Evolutionary conservation across 352 stramenopile genomes (phyloP).

Genomic region (Phytophthora vignae): DNA sequence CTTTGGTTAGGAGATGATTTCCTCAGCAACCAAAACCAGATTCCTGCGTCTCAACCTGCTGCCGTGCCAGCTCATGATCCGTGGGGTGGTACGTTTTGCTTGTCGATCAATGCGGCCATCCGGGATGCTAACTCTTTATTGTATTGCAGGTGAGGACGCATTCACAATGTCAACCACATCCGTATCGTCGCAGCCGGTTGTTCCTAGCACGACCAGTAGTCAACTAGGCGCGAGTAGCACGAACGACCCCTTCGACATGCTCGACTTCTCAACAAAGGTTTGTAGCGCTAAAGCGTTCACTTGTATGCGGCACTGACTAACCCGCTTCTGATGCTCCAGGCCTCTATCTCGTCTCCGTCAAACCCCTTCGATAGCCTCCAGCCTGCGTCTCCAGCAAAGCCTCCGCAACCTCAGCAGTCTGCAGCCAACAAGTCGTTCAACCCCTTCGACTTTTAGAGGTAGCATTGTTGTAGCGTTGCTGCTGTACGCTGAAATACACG

Average conservation of each 20-base stretch:
- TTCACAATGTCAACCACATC: slow-evolving; percentile 14
- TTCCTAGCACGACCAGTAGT: slow-evolving; percentile 23
- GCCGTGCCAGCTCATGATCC: slow-evolving; percentile 9
- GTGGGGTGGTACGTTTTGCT: slow-evolving; percentile 27
- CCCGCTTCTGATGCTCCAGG: slow-evolving; percentile 9
- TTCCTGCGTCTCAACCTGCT: not conserved
- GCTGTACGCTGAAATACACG: slow-evolving; percentile 13
- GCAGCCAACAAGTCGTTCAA: slow-evolving; percentile 52
- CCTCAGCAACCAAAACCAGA: slow-evolving; percentile 15
- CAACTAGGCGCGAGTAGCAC: slow-evolving; percentile 10
- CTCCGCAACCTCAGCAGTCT: slow-evolving; percentile 16
- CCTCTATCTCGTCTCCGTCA: slow-evolving; percentile 31
- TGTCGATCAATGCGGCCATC: not conserved
- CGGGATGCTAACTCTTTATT: not conserved
- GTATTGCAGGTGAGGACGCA: slow-evolving; percentile 21
- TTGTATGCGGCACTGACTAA: not conserved
- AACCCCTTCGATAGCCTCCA: slow-evolving; percentile 50
- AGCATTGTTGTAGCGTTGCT: not conserved
- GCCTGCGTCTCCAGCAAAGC: slow-evolving; percentile 6
- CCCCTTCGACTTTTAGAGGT: slow-evolving; percentile 57
- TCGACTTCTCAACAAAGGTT: slow-evolving; percentile 53
- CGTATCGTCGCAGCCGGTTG: not conserved
- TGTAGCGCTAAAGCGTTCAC: not conserved
- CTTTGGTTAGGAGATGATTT: slow-evolving; percentile 36
- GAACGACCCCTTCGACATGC: slow-evolving; percentile 48